Percentiles rank a stretch among this genome's conserved stretches.
Evolutionary conservation across 2,329 filamentous ascomycete genomes (phyloP).

Genomic region (Arthrocladium fulminans): DNA sequence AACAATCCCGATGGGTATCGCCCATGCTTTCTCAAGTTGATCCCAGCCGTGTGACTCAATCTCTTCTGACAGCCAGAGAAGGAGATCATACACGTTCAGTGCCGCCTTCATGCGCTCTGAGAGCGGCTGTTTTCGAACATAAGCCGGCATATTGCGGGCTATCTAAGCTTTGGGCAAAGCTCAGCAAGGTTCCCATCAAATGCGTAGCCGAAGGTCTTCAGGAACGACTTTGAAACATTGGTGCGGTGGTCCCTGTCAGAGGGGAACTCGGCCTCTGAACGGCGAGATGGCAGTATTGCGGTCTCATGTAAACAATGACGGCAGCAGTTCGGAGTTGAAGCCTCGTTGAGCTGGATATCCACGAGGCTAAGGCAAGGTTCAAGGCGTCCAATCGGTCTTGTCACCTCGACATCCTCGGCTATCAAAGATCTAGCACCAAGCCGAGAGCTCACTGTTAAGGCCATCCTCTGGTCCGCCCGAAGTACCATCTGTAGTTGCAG

Average conservation of each 20-base stretch:
- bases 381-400: too few relatives aligned
- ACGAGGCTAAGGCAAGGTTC: too few relatives aligned
- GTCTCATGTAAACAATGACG: slow-evolving; percentile 4
- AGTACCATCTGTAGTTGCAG: too few relatives aligned
- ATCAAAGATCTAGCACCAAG: too few relatives aligned
- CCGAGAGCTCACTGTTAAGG: too few relatives aligned
- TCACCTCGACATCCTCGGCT: too few relatives aligned
- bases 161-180: neutral
- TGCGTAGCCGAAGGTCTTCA: neutral
- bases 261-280: neutral
- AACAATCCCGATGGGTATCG: slow-evolving; percentile 62
- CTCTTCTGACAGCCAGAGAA: slow-evolving; percentile 86
- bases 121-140: slow-evolving; percentile 74
- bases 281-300: neutral
- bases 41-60: slow-evolving; percentile 88
- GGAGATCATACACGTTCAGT: slow-evolving; percentile 79
- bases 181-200: too few relatives aligned
- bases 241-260: neutral
- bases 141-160: slow-evolving; percentile 53
- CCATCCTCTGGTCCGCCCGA: too few relatives aligned
- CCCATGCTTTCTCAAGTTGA: slow-evolving; percentile 62
- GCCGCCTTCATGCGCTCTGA: slow-evolving; percentile 68
- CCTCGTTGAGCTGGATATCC: neutral
- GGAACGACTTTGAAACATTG: slow-evolving; percentile 4
- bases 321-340: too few relatives aligned